phyloP scores from a whole-genome alignment of 106 monocot genomes.

The Apostasia shenzhenica region DNA sequence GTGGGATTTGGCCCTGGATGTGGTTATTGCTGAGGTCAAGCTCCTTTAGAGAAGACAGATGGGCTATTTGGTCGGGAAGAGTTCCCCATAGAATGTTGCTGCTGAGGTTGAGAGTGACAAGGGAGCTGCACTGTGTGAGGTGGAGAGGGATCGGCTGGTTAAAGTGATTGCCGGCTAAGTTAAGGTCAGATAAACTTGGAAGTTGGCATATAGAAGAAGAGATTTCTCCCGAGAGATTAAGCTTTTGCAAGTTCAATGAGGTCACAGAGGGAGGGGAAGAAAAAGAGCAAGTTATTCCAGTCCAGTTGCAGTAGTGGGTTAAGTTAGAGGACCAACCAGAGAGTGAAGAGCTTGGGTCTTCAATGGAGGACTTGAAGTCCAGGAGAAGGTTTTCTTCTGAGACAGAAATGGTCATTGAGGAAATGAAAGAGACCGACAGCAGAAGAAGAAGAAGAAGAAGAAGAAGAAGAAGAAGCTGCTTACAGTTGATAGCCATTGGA shows the following conservation, averaged over 20 bases:
- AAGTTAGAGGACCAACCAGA: slow-evolving; percentile 36
- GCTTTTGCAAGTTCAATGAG: slow-evolving; percentile 39
- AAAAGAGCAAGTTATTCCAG: slow-evolving; percentile 43
- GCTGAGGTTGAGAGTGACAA: slow-evolving; percentile 54
- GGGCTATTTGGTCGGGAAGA: slow-evolving; percentile 49
- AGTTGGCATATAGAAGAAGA: slow-evolving; percentile 47
- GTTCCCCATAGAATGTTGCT: slow-evolving; percentile 47
- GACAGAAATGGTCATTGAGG: background rate
- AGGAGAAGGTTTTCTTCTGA: slow-evolving; percentile 48
- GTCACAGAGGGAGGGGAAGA: slow-evolving; percentile 9
- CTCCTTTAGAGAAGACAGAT: slow-evolving; percentile 25
- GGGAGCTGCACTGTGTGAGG: slow-evolving; percentile 38
- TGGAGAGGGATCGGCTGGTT: slow-evolving; percentile 46
- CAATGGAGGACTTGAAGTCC: slow-evolving; percentile 52
- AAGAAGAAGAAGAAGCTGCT: background rate
- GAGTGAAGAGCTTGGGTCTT: slow-evolving; percentile 42
- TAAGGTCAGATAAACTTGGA: slow-evolving; percentile 32
- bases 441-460: slow-evolving; percentile 18
- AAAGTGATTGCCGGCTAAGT: slow-evolving; percentile 55
- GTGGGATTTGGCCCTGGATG: slow-evolving; percentile 42
- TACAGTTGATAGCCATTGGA: background rate
- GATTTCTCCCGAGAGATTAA: slow-evolving; percentile 60
- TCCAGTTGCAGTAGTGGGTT: slow-evolving; percentile 47
- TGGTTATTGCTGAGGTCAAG: slow-evolving; percentile 60
- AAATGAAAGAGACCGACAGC: slow-evolving; percentile 5